phyloP scores from a whole-genome alignment of 805 yeast genomes.

The Geotrichum ghanense region DNA sequence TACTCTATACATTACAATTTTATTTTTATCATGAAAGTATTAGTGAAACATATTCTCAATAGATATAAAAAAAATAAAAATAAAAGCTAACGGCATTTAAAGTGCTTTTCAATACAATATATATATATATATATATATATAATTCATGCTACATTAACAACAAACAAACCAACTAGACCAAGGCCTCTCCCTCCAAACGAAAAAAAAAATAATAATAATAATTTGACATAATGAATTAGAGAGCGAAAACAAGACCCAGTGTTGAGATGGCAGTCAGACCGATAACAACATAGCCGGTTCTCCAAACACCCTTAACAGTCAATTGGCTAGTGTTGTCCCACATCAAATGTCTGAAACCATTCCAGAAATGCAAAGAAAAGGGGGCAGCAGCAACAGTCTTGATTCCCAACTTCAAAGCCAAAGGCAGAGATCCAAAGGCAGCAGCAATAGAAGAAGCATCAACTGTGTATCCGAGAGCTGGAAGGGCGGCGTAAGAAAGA shows the following conservation, averaged over 20 bases:
- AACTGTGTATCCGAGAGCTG: conserved; percentile 44
- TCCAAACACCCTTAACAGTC: conserved; percentile 77
- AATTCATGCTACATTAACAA: too few relatives aligned
- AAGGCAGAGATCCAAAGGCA: conserved; percentile 52
- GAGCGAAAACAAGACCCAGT: conserved; percentile 27
- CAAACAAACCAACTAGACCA: too few relatives aligned
- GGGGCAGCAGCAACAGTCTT: conserved; percentile 72
- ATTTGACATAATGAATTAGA: not conserved
- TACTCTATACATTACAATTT: too few relatives aligned
- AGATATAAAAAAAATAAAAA: too few relatives aligned
- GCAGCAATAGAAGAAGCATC: conserved; percentile 44
- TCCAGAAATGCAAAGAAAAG: conserved; percentile 74
- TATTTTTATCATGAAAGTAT: too few relatives aligned
- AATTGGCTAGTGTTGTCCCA: conserved; percentile 88
- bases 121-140: too few relatives aligned
- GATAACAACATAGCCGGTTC: conserved; percentile 78
- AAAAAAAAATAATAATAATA: too few relatives aligned
- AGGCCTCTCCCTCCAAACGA: too few relatives aligned
- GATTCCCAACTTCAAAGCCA: conserved; percentile 44
- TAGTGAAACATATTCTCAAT: too few relatives aligned
- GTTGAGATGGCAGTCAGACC: conserved; percentile 52
- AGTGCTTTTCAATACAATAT: too few relatives aligned
- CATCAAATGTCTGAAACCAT: conserved; percentile 84
- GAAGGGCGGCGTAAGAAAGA: conserved; percentile 58
- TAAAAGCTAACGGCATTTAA: too few relatives aligned